Evolutionary conservation across 768 basidiomycete genomes (phyloP).

Genomic region (Tephrocybe rancida): DNA sequence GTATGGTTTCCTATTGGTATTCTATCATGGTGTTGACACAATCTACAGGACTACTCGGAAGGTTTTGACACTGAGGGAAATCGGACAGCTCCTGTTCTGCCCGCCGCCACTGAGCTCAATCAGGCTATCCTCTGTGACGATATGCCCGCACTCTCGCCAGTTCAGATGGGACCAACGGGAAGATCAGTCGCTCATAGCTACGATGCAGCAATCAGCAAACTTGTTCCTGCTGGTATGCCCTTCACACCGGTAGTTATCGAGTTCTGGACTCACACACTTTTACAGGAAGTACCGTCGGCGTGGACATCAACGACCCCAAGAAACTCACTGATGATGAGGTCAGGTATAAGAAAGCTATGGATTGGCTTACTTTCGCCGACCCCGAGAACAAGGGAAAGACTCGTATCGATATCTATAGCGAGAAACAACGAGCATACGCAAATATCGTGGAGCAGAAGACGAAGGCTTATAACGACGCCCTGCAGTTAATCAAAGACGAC

Average conservation of each 20-base stretch:
- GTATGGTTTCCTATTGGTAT: background rate
- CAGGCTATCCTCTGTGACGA: conserved; percentile 7
- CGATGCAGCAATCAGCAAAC: conserved; percentile 8
- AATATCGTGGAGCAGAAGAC: conserved; percentile 1
- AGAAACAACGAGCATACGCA: conserved; percentile 3
- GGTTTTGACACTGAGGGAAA: conserved; percentile 1
- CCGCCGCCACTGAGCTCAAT: background rate
- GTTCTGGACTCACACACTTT: too few relatives aligned
- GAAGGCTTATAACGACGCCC: conserved; percentile 4
- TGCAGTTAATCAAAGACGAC: background rate
- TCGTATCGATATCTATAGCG: conserved; percentile 1
- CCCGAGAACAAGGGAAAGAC: background rate
- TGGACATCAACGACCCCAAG: conserved; percentile 1
- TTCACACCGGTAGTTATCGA: too few relatives aligned
- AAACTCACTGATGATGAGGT: background rate
- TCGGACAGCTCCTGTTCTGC: background rate
- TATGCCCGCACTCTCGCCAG: conserved; percentile 2
- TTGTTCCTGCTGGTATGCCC: conserved; percentile 5
- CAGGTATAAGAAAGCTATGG: conserved; percentile 5
- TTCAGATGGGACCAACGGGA: conserved; percentile 2
- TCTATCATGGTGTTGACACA: too few relatives aligned
- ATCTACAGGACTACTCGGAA: background rate
- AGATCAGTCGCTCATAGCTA: conserved; percentile 8
- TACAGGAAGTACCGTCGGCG: conserved; percentile 6
- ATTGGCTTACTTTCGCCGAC: background rate